Conservation (phyloP, 129 eudicot species). For the Ambrosia artemisiifolia region DNA sequence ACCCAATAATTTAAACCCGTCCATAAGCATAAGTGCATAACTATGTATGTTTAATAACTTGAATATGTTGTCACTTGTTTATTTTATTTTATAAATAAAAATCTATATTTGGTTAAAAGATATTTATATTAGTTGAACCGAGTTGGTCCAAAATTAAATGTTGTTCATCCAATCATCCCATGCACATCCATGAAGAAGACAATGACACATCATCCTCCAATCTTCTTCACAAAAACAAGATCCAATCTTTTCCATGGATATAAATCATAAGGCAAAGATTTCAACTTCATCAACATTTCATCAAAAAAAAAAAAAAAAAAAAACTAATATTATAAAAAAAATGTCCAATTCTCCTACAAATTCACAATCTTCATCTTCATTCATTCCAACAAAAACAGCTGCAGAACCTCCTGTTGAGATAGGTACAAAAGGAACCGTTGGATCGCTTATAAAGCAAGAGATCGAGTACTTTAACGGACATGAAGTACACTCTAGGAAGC, state of each 20-base stretch:
- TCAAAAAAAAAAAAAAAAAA: neutral
- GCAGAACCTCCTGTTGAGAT: conserved; percentile 47
- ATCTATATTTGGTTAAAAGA: neutral
- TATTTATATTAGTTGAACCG: neutral
- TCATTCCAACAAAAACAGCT: conserved; percentile 22
- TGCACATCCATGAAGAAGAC: conserved; percentile 42
- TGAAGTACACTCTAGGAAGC: conserved; percentile 20
- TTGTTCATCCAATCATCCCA: conserved; percentile 19
- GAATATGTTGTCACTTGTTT: neutral
- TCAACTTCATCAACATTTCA: conserved; percentile 15
- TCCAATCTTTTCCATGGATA: conserved; percentile 4
- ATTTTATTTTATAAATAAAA: neutral
- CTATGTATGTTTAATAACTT: neutral
- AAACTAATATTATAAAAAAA: neutral
- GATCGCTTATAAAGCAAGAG: conserved; percentile 66
- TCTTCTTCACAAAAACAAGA: conserved; percentile 28
- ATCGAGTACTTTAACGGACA: conserved; percentile 51
- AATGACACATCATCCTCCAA: conserved; percentile 37
- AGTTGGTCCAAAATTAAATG: conserved; percentile 38
- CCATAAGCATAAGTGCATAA: neutral
- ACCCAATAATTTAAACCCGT: no score
- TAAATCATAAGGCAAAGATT: conserved; percentile 32
- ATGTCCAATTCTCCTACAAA: conserved; percentile 38
- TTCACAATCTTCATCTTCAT: conserved; percentile 26
- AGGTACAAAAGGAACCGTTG: conserved; percentile 49